phyloP scores from a whole-genome alignment of 108 stramenopile species.

The Skeletonema menzelii region DNA sequence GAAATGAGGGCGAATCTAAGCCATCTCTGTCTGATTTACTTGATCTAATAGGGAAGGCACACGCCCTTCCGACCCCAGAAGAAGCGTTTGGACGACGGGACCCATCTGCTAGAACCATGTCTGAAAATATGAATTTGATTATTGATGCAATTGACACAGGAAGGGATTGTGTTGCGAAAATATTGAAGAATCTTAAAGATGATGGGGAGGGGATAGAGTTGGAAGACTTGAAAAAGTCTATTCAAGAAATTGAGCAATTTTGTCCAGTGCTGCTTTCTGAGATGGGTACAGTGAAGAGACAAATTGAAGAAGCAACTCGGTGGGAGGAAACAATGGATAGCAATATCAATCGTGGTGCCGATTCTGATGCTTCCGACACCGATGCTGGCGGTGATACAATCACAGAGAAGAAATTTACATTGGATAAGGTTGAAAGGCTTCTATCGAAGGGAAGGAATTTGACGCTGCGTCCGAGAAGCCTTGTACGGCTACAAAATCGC shows the following conservation, averaged over 20 bases:
- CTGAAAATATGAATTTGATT: constrained; percentile 45
- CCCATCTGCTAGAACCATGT: constrained; percentile 43
- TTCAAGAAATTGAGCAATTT: constrained; percentile 40
- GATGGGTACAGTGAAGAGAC: constrained; percentile 33
- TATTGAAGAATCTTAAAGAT: constrained; percentile 41
- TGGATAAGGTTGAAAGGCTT: constrained; percentile 45
- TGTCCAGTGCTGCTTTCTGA: constrained; percentile 55
- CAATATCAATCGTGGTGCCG: constrained; percentile 35
- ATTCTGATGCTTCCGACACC: constrained; percentile 51
- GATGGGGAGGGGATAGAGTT: constrained; percentile 64
- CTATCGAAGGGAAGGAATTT: constrained; percentile 40
- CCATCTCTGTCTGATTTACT: constrained; percentile 35
- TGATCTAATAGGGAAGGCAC: constrained; percentile 36
- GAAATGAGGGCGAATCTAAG: constrained; percentile 3
- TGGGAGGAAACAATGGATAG: constrained; percentile 45
- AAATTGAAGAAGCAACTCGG: constrained; percentile 24
- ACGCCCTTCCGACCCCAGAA: constrained; percentile 53
- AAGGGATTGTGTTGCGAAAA: constrained; percentile 39
- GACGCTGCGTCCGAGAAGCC: constrained; percentile 40
- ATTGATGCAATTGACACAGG: constrained; percentile 46
- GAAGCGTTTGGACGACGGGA: constrained; percentile 42
- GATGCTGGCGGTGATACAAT: constrained; percentile 24
- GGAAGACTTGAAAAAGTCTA: constrained; percentile 49
- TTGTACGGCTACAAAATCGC: constrained; percentile 52
- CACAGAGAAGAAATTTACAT: constrained; percentile 39